Percentiles rank a stretch among this genome's conserved stretches.
These are phyloP conservation scores for Aspergillus pseudoviridinutans DNA, from an alignment of 2,329 filamentous ascomycete genomes.

Conservation along the genomic window DNA sequence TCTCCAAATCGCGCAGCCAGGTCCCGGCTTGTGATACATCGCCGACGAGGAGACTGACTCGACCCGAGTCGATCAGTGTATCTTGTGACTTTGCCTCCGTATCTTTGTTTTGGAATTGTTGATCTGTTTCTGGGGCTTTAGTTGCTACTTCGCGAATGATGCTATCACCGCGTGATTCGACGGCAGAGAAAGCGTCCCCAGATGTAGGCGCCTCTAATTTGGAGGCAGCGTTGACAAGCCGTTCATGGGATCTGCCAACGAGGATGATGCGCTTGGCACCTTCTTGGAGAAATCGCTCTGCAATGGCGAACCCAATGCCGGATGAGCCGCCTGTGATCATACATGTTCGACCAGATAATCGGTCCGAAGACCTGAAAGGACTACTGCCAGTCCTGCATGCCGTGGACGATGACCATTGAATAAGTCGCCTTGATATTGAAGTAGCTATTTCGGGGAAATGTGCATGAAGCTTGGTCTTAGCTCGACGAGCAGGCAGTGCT, in stretches of 20 bases:
- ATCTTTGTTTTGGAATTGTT: background rate
- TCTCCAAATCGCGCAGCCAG: constrained; percentile 36
- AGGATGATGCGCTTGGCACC: constrained; percentile 58
- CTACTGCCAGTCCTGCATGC: background rate
- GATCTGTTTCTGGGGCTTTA: constrained; percentile 15
- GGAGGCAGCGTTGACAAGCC: constrained; percentile 40
- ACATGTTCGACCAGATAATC: constrained; percentile 35
- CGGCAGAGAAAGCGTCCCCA: background rate
- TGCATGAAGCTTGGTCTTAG: background rate
- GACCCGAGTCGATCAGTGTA: constrained; percentile 12
- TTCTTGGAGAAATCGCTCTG: constrained; percentile 59
- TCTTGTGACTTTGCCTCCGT: constrained; percentile 2
- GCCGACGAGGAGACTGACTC: constrained; percentile 31
- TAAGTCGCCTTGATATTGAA: background rate
- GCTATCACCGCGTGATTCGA: background rate
- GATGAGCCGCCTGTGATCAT: constrained; percentile 68
- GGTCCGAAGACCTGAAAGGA: constrained; percentile 13
- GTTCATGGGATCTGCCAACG: constrained; percentile 53
- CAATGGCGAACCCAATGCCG: constrained; percentile 67
- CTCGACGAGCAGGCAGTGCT: background rate
- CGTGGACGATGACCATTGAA: constrained; percentile 6
- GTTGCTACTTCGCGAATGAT: constrained; percentile 14
- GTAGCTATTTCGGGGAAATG: background rate
- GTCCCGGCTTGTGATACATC: constrained; percentile 34
- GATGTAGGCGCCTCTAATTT: constrained; percentile 15